Evolutionary conservation across 805 yeast species (phyloP).

Genomic region (Grigorovia humatica): DNA sequence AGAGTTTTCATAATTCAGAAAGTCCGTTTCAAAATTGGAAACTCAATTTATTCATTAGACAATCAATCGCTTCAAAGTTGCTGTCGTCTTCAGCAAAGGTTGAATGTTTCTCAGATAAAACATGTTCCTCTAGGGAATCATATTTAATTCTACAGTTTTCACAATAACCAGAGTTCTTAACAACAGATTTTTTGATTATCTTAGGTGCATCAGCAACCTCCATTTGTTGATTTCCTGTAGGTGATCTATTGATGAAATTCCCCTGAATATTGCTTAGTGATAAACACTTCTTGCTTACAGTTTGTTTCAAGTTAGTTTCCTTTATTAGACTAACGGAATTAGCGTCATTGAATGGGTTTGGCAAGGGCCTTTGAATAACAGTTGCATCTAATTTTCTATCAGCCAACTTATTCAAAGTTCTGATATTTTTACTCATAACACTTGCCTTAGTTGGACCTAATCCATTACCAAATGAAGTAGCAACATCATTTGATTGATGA

Average conservation of each 20-base stretch:
- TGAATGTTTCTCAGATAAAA: constrained; percentile 56
- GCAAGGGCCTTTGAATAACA: background rate
- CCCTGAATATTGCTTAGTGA: background rate
- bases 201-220: background rate
- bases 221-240: background rate
- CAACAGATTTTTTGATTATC: constrained; percentile 7
- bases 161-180: constrained; percentile 63
- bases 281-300: background rate
- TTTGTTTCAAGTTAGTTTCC: background rate
- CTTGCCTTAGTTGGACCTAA: constrained; percentile 28
- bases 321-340: background rate
- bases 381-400: constrained; percentile 23
- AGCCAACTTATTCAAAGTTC: constrained; percentile 23
- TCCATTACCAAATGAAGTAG: constrained; percentile 27
- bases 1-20: background rate
- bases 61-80: constrained; percentile 72
- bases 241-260: background rate
- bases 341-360: background rate
- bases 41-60: constrained; percentile 40
- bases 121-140: constrained; percentile 70
- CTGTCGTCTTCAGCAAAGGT: constrained; percentile 62
- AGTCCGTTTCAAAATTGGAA: constrained; percentile 15
- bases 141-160: constrained; percentile 86
- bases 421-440: constrained; percentile 24
- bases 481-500: constrained; percentile 28